Conservation (phyloP, 1,284 basidiomycete species). For the Pisolithus thermaeus region DNA sequence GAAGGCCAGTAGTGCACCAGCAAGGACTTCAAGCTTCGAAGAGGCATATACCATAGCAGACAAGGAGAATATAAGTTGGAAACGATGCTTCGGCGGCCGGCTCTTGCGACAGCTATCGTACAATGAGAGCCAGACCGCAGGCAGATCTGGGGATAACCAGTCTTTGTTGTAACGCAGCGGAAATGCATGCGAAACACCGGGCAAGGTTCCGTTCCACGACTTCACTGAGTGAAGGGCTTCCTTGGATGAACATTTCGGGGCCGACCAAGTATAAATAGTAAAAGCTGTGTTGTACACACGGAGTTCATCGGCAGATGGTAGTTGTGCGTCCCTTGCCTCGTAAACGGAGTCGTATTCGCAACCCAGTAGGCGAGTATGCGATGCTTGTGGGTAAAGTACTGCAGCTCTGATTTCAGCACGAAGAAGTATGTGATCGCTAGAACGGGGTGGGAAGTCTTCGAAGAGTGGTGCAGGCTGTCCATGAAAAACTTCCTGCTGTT, state of each 20-base stretch:
- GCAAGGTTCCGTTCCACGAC: slow-evolving; percentile 6
- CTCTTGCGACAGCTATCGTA: slow-evolving; percentile 26
- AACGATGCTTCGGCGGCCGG: slow-evolving; percentile 12
- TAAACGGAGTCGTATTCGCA: slow-evolving; percentile 12
- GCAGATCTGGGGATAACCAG: slow-evolving; percentile 17
- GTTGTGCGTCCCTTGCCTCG: slow-evolving; percentile 11
- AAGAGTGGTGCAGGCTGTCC: not conserved
- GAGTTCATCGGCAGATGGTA: slow-evolving; percentile 5
- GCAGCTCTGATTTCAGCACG: slow-evolving; percentile 11
- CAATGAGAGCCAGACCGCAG: slow-evolving; percentile 25
- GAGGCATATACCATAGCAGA: slow-evolving; percentile 28
- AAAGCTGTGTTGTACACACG: slow-evolving; percentile 13
- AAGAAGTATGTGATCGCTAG: slow-evolving; percentile 8
- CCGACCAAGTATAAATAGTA: slow-evolving; percentile 2
- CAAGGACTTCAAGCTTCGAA: slow-evolving; percentile 7
- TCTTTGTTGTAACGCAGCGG: slow-evolving; percentile 15
- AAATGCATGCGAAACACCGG: not conserved
- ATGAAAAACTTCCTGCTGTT: slow-evolving; percentile 10
- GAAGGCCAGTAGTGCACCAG: slow-evolving; percentile 30
- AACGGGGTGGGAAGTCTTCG: slow-evolving; percentile 4
- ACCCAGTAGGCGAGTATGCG: not conserved
- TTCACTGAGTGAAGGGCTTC: slow-evolving; percentile 6
- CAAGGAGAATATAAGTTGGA: slow-evolving; percentile 28
- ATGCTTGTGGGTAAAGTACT: slow-evolving; percentile 10
- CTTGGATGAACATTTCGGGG: not conserved